Base-by-base conservation (phyloP, 2,329 filamentous ascomycete genomes). In the Lachnellula cervina region DNA sequence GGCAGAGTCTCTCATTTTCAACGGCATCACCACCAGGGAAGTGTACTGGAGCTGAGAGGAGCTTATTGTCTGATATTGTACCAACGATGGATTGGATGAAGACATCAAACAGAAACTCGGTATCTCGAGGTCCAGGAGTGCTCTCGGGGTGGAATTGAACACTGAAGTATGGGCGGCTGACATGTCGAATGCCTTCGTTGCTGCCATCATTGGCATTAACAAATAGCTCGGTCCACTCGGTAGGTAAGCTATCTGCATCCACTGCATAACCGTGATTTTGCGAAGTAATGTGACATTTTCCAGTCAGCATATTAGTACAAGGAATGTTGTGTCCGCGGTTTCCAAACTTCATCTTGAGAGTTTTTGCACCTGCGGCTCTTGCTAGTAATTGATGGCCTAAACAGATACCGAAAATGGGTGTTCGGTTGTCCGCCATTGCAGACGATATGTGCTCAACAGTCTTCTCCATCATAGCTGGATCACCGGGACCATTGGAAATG, bases 91-190 rank as follows among this genome's bases (percentile, higher is more conserved):
- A 88, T 74, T 87, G 77, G 70, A 99, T 89, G 77, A 99, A 99
- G 61, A 97, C 90, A 72, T 99, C 92, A 63, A 99, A 99, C 25
- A 99, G 80, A 70, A 89, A 97, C 72, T 99, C 94, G 28, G 94
- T 99, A 71, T 99, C 94, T 37, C 90, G 84, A 51, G 94, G 94
- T 56, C 94, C 94, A 2, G 94, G 94, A 1, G 91, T 95, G 77
- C 92, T 96, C 74, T 99, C 94, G 0, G 94, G 94, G 70, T 99
- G 94, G 77, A 99, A 99, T 71, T 99, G 94, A n/a, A 97, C 94
- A 78, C 91, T 97, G 80, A 99, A 99, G 77, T 93, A 95, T 51
- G 94, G 94, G 68, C 86, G 88, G 71, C 78, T 82, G 49, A 82
- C 77, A 72, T 97, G 91, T 73, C 92, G 87, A 69, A 99, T 97